These are phyloP conservation scores for Akebia trifoliata DNA, from an alignment of 164 flowering plant genomes.

Conservation along the genomic window DNA sequence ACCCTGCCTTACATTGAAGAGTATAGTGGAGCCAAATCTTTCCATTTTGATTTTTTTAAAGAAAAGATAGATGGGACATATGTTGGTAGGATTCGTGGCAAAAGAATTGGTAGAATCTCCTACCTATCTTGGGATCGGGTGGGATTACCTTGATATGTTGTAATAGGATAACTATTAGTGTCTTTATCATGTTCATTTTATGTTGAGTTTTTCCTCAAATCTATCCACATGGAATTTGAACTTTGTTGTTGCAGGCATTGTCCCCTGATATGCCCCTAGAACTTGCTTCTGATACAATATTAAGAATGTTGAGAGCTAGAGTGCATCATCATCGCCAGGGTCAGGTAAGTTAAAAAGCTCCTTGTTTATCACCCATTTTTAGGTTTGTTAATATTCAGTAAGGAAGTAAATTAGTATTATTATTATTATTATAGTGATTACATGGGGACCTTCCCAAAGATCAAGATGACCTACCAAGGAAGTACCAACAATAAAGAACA, in stretches of 20 bases:
- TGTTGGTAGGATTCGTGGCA: no score
- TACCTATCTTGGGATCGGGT: background rate
- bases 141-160: background rate
- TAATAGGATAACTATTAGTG: background rate
- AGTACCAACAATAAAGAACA: no score
- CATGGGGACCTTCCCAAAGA: no score
- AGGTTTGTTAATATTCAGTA: background rate
- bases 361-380: background rate
- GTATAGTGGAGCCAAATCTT: no score
- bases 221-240: background rate
- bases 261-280: slow-evolving; percentile 96
- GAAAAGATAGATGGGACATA: no score
- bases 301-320: slow-evolving; percentile 91
- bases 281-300: slow-evolving; percentile 86
- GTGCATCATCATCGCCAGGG: slow-evolving; percentile 87
- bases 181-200: background rate
- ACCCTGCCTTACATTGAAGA: no score
- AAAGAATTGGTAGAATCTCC: background rate
- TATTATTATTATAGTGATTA: no score
- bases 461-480: no score
- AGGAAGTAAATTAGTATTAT: background rate
- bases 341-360: slow-evolving; percentile 57
- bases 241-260: slow-evolving; percentile 54
- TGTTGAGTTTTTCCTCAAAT: background rate
- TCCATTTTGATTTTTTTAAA: no score